These are phyloP conservation scores for Thermoascus crustaceus DNA, from an alignment of 2,329 filamentous ascomycete species.

Conservation along the genomic window DNA sequence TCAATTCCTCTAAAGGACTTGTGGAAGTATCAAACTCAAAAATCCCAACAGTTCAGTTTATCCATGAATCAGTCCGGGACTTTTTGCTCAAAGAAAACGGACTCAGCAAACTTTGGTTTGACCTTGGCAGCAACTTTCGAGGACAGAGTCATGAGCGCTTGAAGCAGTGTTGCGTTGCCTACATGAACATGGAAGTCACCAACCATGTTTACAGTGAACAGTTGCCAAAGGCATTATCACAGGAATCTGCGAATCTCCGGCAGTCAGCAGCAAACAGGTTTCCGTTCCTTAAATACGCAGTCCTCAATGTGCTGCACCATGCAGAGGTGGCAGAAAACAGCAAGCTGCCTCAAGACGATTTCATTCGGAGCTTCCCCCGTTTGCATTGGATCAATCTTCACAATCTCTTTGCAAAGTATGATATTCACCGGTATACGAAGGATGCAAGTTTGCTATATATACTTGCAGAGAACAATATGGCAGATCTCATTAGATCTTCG, in stretches of 20 bases:
- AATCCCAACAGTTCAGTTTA: conserved; percentile 23
- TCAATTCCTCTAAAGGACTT: conserved; percentile 24
- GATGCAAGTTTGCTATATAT: conserved; percentile 3
- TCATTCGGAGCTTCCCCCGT: background rate
- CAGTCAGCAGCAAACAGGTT: background rate
- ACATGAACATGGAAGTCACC: background rate
- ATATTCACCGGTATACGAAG: conserved; percentile 2
- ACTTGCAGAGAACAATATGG: background rate
- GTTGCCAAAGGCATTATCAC: background rate
- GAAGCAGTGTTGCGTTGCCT: conserved; percentile 19
- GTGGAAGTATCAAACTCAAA: conserved; percentile 19
- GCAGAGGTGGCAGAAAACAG: background rate
- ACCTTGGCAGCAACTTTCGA: conserved; percentile 17
- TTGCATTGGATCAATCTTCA: background rate
- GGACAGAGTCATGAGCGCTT: conserved; percentile 36
- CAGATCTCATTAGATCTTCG: background rate
- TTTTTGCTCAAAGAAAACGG: conserved; percentile 24
- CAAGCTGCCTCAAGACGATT: background rate
- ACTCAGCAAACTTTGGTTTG: conserved; percentile 24
- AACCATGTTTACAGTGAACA: background rate
- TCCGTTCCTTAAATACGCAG: background rate
- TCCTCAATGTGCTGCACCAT: background rate
- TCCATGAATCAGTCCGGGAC: conserved; percentile 29
- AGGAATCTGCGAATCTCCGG: background rate
- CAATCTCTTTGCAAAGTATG: conserved; percentile 2